A percentile compares a stretch with the other conserved stretches of the same genome.
Conservation (phyloP, 2,329 filamentous ascomycete genomes). For the Ophiostoma australiae region DNA sequence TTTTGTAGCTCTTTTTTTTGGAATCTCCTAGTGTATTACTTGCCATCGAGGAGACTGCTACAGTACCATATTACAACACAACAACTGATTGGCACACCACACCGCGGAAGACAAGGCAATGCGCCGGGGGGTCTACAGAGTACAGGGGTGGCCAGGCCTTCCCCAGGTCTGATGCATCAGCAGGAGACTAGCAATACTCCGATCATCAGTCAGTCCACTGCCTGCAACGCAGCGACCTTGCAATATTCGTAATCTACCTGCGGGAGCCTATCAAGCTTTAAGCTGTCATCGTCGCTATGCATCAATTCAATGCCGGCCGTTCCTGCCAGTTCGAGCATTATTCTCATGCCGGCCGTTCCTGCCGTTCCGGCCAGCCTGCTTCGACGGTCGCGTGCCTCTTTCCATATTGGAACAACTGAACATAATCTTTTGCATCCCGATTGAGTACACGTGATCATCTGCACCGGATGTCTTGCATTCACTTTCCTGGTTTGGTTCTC, state of each 20-base stretch:
- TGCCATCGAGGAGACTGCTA: background rate
- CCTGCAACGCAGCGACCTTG: background rate
- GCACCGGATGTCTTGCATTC: background rate
- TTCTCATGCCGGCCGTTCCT: background rate
- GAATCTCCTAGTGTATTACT: no score
- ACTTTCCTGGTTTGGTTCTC: background rate
- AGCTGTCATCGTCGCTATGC: background rate
- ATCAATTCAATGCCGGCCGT: background rate
- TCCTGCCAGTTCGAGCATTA: background rate
- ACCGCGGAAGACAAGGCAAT: constrained; percentile 6
- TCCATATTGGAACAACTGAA: background rate
- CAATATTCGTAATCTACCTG: background rate
- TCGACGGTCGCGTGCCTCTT: background rate
- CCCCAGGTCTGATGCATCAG: constrained; percentile 7
- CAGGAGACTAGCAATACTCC: background rate
- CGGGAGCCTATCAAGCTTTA: background rate
- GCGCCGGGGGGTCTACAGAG: background rate
- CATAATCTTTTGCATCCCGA: background rate
- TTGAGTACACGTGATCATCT: background rate
- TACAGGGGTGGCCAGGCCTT: background rate
- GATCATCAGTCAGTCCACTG: constrained; percentile 8
- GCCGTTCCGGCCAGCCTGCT: background rate
- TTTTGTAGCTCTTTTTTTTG: no score
- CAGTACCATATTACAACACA: background rate
- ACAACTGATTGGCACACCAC: background rate